Base-by-base conservation (phyloP, 805 yeast genomes). In the Zygosaccharomyces gambellarensis region DNA sequence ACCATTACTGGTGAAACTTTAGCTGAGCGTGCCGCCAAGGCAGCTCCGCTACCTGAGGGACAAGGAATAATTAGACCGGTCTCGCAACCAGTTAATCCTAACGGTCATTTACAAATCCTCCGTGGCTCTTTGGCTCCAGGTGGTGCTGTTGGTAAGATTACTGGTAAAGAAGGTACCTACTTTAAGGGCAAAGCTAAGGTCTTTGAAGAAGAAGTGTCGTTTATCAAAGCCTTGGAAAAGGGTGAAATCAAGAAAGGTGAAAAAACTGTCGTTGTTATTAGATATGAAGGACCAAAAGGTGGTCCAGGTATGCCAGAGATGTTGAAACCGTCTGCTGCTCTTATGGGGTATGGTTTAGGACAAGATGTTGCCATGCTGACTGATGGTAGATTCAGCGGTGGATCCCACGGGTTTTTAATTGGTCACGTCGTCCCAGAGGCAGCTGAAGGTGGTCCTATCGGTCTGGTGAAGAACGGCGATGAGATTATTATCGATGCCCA, bases 271-370 rank as follows among this genome's bases (percentile, higher is more conserved):
- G 90, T 92, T 64, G 78, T 94, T 55, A 94, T 94, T 68, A 83
- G 97, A 76, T 87, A 94, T 72, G 97, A 94, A 74, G 99, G 99
- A 59, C 99, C 99, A 71, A 90, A 83, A 73, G 99, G 99, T 75
- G 99, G 97, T 55, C 99, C 99, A 68, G 99, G 99, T 75, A 94
- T 94, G 99, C 98, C 98, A 45, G 99, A 92, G 75, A 92, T 92
- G 99, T 81, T 92, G 71, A 92, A 92, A 74, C 99, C 99, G 21
- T 88, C 97, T 12, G 83, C 95, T 53, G 97, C 97, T n/a, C 75
- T 94, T 55, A 94, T 94, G 98, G 99, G 99, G 63, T 90, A 90
- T 71, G 99, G 99, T 65, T 73, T 86, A 48, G 94, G 95, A 62
- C 78, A 86, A 69, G 92, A 86, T 61, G 96, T 88, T 63, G 98